phyloP scores from a whole-genome alignment of 768 basidiomycete genomes.

The Krasilnikovozyma curviuscula region DNA sequence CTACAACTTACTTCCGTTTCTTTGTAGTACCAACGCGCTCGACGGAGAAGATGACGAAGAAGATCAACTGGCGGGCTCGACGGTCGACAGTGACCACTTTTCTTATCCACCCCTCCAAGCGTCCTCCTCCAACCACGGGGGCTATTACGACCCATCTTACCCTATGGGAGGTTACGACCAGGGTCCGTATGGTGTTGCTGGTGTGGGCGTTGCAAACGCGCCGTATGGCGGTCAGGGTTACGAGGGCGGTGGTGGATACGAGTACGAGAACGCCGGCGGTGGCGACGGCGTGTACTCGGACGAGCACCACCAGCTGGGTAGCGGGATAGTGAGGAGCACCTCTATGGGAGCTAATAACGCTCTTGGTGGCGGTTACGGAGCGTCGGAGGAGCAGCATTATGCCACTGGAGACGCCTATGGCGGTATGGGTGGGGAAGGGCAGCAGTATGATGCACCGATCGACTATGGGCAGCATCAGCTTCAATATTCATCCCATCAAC shows the following conservation, averaged over 20 bases:
- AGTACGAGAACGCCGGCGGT: background rate
- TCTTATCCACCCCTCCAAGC: background rate
- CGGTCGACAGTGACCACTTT: background rate
- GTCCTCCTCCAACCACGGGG: background rate
- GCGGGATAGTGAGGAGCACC: no score
- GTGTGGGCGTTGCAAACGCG: no score
- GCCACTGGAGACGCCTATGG: background rate
- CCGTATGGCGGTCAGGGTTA: no score
- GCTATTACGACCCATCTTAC: background rate
- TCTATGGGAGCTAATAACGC: no score
- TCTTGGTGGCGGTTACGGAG: background rate
- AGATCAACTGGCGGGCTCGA: no score
- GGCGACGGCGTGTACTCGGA: background rate
- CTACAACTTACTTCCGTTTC: background rate
- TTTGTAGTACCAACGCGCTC: conserved; percentile 7
- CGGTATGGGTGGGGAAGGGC: background rate
- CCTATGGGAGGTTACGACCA: background rate
- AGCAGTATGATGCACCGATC: no score
- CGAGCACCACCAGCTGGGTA: background rate
- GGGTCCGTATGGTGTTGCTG: background rate
- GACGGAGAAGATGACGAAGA: conserved; percentile 12
- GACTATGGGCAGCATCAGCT: no score
- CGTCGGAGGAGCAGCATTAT: conserved; percentile 1
- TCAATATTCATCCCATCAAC: no score
- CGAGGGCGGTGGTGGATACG: background rate